A percentile compares a stretch with the other conserved stretches of the same genome.
Evolutionary conservation across 2,329 filamentous ascomycete genomes (phyloP).

Genomic region (Sclerotinia borealis): DNA sequence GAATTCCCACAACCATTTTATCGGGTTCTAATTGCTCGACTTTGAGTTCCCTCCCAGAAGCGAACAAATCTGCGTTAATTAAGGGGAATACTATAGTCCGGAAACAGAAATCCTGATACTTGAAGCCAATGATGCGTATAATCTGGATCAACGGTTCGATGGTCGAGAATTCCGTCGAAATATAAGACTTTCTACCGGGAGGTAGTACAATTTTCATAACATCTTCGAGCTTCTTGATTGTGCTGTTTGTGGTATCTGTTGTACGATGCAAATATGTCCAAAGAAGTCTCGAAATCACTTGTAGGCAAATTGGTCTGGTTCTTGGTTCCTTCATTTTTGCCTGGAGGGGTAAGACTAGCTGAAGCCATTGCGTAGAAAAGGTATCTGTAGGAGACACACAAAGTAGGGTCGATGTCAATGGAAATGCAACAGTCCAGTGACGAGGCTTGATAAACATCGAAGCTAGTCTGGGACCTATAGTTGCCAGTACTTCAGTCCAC

Average conservation of each 20-base stretch:
- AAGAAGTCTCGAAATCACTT: constrained; percentile 81
- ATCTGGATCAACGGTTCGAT: constrained; percentile 89
- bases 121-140: constrained; percentile 90
- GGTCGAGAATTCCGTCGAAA: constrained; percentile 77
- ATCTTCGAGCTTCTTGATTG: constrained; percentile 79
- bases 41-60: constrained; percentile 54
- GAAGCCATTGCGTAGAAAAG: constrained; percentile 82
- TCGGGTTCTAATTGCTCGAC: constrained; percentile 92
- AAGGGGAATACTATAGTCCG: constrained; percentile 88
- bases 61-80: constrained; percentile 87
- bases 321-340: constrained; percentile 77
- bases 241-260: constrained; percentile 61
- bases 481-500: constrained; percentile 80
- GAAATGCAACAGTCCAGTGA: constrained; percentile 86
- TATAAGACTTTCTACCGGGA: constrained; percentile 68
- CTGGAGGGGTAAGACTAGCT: constrained; percentile 70
- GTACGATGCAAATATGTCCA: constrained; percentile 93
- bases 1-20: constrained; percentile 93
- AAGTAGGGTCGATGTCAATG: constrained; percentile 77
- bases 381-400: constrained; percentile 82
- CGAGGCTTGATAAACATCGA: constrained; percentile 88
- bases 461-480: constrained; percentile 69
- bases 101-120: constrained; percentile 90
- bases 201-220: constrained; percentile 80
- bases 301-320: constrained; percentile 72